Base-by-base conservation (phyloP, 257 asterid species). In the Agastache rugosa region DNA sequence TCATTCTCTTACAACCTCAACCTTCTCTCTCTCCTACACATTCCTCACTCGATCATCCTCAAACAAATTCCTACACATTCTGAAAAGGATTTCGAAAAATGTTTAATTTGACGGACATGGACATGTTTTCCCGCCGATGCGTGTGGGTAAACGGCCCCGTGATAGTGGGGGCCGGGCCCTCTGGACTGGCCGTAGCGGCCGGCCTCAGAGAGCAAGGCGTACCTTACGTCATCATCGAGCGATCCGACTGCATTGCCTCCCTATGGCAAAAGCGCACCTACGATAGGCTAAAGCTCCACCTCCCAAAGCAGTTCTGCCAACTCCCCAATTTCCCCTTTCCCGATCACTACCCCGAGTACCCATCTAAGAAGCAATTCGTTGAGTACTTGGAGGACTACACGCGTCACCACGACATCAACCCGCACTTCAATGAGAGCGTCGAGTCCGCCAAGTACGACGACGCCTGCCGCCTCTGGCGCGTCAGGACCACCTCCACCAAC, bases 161-260 rank as follows among this genome's bases (percentile, higher is more conserved):
- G 10, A 89, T 93, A 29, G 95, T 93, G 44, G 98, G 98, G 1
- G 97, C 91, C 4, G 98, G 98, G 37, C 98, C 97, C 7, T 93
- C 98, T 0, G 98, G 98, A 19, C 83, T 93, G 23, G 98, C 98
- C 2, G 98, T 93, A 11, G 98, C 96, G 20, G 97, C 97, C 14
- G 95, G 98, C 72, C 83, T 93, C 0, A 79, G 79, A 65, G 86
- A 84, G 34, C 89, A 89, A 37, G 93, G 93, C 37, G 86, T 91
- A 20, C 96, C 98, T 0, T 89, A 74, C 72, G 91, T 93, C 0
- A 65, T 93, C 68, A 69, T 93, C 1, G 98, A 93, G 51, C 80
- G 93, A 17, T 77, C 93, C 25, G 93, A 89, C 66, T 93, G 97
- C 91, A 88, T 91, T 78, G 98, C 98, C 0, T 91, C 98, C 5